phyloP scores from a whole-genome alignment of 345 rosid species.

The Moricandia arvensis region DNA sequence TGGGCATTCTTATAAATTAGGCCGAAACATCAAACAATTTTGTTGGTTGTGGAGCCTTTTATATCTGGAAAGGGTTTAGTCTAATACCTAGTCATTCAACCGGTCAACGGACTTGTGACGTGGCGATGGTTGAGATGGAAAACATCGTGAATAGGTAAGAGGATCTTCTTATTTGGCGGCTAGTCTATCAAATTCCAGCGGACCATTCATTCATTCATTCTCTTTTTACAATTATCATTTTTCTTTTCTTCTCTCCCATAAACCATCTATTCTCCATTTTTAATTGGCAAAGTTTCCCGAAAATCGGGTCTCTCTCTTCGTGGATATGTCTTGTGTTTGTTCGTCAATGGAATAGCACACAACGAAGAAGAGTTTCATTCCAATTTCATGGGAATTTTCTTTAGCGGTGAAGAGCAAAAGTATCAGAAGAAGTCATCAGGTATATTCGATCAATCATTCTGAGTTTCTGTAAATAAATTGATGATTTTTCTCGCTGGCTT shows the following conservation, averaged over 20 bases:
- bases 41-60: background rate
- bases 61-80: background rate
- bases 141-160: background rate
- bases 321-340: constrained; percentile 14
- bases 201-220: too few relatives aligned
- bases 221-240: background rate
- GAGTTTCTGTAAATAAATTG: background rate
- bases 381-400: constrained; percentile 45
- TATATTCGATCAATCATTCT: background rate
- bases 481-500: background rate
- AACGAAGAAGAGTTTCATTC: background rate
- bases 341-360: background rate
- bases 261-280: constrained; percentile 9
- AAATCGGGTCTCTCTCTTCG: background rate
- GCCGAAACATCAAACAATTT: background rate
- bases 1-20: background rate
- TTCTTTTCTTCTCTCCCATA: background rate
- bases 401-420: constrained; percentile 36
- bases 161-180: constrained; percentile 33
- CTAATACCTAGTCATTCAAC: background rate
- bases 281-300: background rate
- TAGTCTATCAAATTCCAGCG: constrained; percentile 27
- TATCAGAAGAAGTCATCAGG: constrained; percentile 16
- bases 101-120: constrained; percentile 19
- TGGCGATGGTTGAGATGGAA: background rate